These are phyloP conservation scores for Chaetomium tenue DNA, from an alignment of 495 filamentous ascomycete species.

Conservation along the genomic window DNA sequence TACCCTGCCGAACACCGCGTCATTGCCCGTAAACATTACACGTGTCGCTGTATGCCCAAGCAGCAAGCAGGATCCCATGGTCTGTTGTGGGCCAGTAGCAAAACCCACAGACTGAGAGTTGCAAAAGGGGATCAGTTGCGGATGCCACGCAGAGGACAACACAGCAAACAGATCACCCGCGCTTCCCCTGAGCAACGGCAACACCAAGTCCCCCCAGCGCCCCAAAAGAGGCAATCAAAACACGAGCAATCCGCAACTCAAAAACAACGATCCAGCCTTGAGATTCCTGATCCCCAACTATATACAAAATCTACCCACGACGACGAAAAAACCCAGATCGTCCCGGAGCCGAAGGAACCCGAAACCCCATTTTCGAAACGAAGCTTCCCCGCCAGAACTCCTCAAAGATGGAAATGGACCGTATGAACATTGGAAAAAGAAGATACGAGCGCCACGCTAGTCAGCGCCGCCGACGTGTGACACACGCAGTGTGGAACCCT, in stretches of 20 bases:
- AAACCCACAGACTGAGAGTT: too few relatives aligned
- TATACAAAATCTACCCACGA: conserved; percentile 7
- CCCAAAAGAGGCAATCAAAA: too few relatives aligned
- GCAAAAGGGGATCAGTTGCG: too few relatives aligned
- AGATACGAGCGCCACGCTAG: background rate
- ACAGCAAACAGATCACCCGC: too few relatives aligned
- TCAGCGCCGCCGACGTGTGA: background rate
- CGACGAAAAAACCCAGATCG: background rate
- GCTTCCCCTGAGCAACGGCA: too few relatives aligned
- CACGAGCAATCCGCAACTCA: background rate
- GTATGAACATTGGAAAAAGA: conserved; percentile 1
- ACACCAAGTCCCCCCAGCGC: too few relatives aligned
- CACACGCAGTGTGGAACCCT: background rate
- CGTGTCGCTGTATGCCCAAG: too few relatives aligned
- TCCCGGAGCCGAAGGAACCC: background rate
- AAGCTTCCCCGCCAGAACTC: conserved; percentile 4
- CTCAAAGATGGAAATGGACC: background rate
- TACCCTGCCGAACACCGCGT: too few relatives aligned
- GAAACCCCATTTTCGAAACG: conserved; percentile 2
- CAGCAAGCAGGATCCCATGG: too few relatives aligned
- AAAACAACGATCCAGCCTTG: background rate
- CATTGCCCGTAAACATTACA: too few relatives aligned
- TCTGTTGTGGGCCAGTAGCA: too few relatives aligned
- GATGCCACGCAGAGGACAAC: too few relatives aligned
- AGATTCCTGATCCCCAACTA: conserved; percentile 1